Evolutionary conservation across 2,329 filamentous ascomycete species (phyloP).

Genomic region (Fusarium acutatum): DNA sequence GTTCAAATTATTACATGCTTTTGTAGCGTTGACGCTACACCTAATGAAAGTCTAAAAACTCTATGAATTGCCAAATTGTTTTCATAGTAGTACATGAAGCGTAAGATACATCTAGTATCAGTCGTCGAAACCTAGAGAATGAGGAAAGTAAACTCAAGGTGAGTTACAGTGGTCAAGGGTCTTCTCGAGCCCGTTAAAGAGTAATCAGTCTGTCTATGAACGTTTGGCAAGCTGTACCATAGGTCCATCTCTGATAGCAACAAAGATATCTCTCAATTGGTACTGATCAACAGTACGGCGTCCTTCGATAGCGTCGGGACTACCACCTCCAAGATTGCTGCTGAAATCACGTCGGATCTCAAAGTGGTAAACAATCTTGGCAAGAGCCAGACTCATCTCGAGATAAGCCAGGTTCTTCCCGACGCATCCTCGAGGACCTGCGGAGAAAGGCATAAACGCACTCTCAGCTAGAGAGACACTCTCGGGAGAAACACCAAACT

Average conservation of each 20-base stretch:
- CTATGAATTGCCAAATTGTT: background rate
- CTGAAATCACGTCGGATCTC: slow-evolving; percentile 8
- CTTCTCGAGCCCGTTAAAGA: background rate
- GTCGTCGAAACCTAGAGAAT: background rate
- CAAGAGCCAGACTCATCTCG: slow-evolving; percentile 27
- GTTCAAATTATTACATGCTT: background rate
- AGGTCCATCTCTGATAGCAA: slow-evolving; percentile 17
- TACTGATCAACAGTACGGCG: slow-evolving; percentile 21
- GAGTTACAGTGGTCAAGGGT: background rate
- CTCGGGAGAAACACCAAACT: background rate
- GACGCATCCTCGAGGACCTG: slow-evolving; percentile 21
- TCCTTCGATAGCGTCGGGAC: slow-evolving; percentile 2
- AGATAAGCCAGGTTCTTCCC: slow-evolving; percentile 33
- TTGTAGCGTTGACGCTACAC: background rate
- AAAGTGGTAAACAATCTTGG: slow-evolving; percentile 18
- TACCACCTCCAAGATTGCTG: slow-evolving; percentile 23
- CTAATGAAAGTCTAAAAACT: background rate
- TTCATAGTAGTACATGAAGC: background rate
- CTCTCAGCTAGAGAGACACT: slow-evolving; percentile 9
- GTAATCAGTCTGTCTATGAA: background rate
- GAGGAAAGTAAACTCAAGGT: background rate
- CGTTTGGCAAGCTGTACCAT: slow-evolving; percentile 18
- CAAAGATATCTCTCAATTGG: slow-evolving; percentile 25
- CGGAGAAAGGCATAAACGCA: slow-evolving; percentile 21
- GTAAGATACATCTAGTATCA: background rate